Conservation (phyloP, 164 flowering plant genomes). For the Kingdonia uniflora region DNA sequence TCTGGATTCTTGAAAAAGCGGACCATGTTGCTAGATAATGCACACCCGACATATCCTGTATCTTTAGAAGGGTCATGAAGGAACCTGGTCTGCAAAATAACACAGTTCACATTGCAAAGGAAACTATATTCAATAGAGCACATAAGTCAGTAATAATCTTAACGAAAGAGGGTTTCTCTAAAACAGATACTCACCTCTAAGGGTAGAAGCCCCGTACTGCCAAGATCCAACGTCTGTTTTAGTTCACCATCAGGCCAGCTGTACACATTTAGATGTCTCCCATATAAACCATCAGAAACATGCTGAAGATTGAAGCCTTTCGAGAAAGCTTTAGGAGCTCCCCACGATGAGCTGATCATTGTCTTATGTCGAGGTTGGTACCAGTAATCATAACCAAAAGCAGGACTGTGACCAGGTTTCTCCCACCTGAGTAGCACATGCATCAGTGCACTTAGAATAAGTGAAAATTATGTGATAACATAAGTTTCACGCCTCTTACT, state of each 20-base stretch:
- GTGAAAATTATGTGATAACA: too few species aligned
- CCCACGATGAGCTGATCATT: conserved; percentile 99
- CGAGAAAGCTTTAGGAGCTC: conserved; percentile 90
- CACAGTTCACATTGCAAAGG: too few species aligned
- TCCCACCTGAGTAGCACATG: conserved; percentile 62
- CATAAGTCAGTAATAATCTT: too few species aligned
- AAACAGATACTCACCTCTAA: conserved; percentile 48
- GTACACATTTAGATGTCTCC: conserved; percentile 80
- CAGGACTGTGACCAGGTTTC: conserved; percentile 88
- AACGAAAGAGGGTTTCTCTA: background rate
- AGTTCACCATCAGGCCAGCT: conserved; percentile 94
- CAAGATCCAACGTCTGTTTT: conserved; percentile 89
- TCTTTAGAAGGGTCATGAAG: conserved; percentile 87
- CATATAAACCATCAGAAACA: conserved; percentile 87
- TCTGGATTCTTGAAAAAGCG: conserved; percentile 73
- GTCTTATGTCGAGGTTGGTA: conserved; percentile 91
- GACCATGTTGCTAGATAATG: conserved; percentile 88
- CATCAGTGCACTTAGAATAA: background rate
- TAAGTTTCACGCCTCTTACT: too few species aligned
- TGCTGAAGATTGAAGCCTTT: conserved; percentile 83
- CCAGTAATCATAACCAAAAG: conserved; percentile 95
- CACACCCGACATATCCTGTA: conserved; percentile 93
- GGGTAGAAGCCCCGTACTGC: conserved; percentile 73
- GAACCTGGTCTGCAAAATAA: conserved; percentile 58
- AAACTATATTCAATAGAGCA: too few species aligned